phyloP scores from a whole-genome alignment of 116 monocot species.

The Papilionanthe hybrid region DNA sequence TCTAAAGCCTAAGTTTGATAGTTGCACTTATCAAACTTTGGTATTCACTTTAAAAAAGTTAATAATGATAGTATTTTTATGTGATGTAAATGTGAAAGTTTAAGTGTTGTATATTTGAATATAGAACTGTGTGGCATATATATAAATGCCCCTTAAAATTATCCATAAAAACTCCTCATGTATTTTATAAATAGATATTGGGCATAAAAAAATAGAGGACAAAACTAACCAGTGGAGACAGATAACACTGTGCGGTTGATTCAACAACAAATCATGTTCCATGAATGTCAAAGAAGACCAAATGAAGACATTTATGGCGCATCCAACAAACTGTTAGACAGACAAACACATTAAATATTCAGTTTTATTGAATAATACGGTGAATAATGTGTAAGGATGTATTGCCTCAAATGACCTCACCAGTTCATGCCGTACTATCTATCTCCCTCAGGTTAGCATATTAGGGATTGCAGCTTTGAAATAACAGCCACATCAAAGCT shows the following conservation, averaged over 20 bases:
- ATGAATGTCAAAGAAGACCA: not conserved
- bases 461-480: not conserved
- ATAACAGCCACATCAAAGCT: not conserved
- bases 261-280: not conserved
- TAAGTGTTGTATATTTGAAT: too few species aligned
- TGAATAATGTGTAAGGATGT: too few species aligned
- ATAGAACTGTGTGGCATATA: not conserved
- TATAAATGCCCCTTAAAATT: not conserved
- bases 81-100: not conserved
- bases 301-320: not conserved
- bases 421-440: not conserved
- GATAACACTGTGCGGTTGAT: not conserved
- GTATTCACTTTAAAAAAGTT: not conserved
- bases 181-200: not conserved
- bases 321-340: not conserved
- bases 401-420: too few species aligned
- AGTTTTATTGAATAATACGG: too few species aligned
- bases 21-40: too few species aligned
- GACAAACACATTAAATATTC: not conserved
- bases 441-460: not conserved
- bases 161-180: not conserved
- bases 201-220: not conserved
- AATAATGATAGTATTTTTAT: not conserved
- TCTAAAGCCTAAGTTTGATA: too few species aligned
- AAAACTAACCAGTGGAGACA: not conserved